Evolutionary conservation across 1,139 yeast genomes (phyloP).

Genomic region (Suhomyces kunorum): DNA sequence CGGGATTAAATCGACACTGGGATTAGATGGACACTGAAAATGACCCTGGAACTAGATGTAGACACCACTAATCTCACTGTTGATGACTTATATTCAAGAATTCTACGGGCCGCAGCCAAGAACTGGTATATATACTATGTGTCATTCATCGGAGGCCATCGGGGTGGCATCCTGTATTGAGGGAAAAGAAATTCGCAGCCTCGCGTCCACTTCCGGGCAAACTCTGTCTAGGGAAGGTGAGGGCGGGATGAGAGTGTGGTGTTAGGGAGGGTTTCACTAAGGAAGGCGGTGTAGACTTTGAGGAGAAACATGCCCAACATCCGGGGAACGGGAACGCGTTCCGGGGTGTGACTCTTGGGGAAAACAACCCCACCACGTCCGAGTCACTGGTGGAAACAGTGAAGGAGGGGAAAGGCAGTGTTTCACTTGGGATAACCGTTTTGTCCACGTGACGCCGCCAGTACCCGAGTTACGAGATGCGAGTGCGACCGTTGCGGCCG

Average conservation of each 20-base stretch:
- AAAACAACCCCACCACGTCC: too few species aligned
- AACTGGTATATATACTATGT: not conserved
- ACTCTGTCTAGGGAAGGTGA: not conserved
- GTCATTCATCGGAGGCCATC: slow-evolving; percentile 3
- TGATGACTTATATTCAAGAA: too few species aligned
- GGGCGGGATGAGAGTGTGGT: too few species aligned
- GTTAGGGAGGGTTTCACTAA: too few species aligned
- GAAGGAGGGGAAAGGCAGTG: not conserved
- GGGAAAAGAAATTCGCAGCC: slow-evolving; percentile 2
- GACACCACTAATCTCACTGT: too few species aligned
- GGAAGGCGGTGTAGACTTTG: too few species aligned
- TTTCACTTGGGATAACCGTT: slow-evolving; percentile 4
- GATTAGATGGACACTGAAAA: too few species aligned
- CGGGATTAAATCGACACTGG: too few species aligned
- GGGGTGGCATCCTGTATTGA: slow-evolving; percentile 2
- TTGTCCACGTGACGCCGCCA: slow-evolving; percentile 7
- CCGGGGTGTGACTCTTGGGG: not conserved
- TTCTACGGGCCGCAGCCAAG: too few species aligned
- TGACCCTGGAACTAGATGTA: too few species aligned
- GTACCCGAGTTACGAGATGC: slow-evolving; percentile 8
- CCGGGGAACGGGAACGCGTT: not conserved
- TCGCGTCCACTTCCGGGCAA: not conserved
- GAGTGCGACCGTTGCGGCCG: slow-evolving; percentile 1
- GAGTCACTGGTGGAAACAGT: not conserved
- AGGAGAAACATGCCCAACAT: too few species aligned